Base-by-base conservation (phyloP, 2,329 filamentous ascomycete genomes). In the Fulvia fulva region DNA sequence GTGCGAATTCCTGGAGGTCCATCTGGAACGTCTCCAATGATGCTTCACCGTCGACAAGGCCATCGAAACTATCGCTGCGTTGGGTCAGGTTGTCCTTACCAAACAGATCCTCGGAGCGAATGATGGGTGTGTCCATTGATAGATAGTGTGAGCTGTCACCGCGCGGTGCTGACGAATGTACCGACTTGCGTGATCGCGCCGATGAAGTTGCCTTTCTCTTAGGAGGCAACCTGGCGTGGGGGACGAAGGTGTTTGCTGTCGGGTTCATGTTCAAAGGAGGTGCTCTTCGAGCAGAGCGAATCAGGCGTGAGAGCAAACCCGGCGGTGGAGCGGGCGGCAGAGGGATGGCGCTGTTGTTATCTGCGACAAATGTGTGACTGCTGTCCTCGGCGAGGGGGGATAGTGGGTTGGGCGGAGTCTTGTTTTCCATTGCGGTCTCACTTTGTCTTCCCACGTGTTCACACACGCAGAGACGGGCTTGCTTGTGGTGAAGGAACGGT, bases 191-290 rank as follows among this genome's bases (percentile, higher is more conserved):
- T 23, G 64, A 51, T 43, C 57, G 56, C 45, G 59, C 60, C 19
- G 59, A 63, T 0, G 65, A 63, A 3, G 67, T 65, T 16, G 67
- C 67, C 57, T 68, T 68, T 57, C 67, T 66, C 66, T 69, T 69
- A 61, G 64, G 53, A 45, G 66, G 59, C 61, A 57, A 61, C 34
- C 51, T 62, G 28, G 44, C 54, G n/a, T 51, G 26, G 21, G 66
- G 66, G 25, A 64, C 59, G 56, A 67, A 67, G n/a, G 66, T 62
- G 26, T 53, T 14, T 14, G 65, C 66, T 43, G 63, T 51, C 11
- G 67, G 50, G 44, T 68, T 67, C 54, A 68, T 21, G n/a, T 2
- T 21, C 37, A 41, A 19, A 41, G 37, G 19, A 41, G 37, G 14
- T 12, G 23, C 22, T 28, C 46, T 50, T n/a, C 46, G n/a, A 28